Evolutionary conservation across 345 rosid genomes (phyloP).

Genomic region (Lumnitzera racemosa): DNA sequence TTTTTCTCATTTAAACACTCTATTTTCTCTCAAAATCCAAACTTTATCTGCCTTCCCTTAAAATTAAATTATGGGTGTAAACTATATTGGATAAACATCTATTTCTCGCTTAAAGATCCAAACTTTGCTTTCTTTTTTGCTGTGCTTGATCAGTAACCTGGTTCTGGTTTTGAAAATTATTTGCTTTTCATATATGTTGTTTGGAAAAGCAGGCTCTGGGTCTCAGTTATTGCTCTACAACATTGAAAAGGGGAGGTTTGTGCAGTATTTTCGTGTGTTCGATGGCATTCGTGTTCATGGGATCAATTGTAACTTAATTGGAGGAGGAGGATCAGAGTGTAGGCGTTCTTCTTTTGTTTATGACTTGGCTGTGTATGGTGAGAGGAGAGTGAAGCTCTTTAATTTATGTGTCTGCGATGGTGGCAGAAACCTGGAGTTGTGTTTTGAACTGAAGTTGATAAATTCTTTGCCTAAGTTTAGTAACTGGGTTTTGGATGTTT

Average conservation of each 20-base stretch:
- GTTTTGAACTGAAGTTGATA: slow-evolving; percentile 30
- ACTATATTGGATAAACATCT: too few species aligned
- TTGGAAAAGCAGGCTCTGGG: slow-evolving; percentile 54
- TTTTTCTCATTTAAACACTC: too few species aligned
- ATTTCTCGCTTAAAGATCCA: too few species aligned
- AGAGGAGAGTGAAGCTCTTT: slow-evolving; percentile 69
- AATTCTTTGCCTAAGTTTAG: slow-evolving; percentile 63
- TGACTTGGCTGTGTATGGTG: slow-evolving; percentile 53
- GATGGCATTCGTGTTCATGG: slow-evolving; percentile 89
- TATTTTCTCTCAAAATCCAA: too few species aligned
- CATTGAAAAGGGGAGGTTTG: slow-evolving; percentile 37
- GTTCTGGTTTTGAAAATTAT: background rate
- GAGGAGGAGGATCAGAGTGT: slow-evolving; percentile 8
- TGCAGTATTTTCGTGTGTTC: slow-evolving; percentile 66
- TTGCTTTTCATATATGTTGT: background rate
- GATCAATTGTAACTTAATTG: slow-evolving; percentile 26
- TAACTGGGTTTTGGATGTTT: slow-evolving; percentile 75
- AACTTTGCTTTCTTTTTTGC: too few species aligned
- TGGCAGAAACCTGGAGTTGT: slow-evolving; percentile 12
- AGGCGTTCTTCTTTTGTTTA: slow-evolving; percentile 15
- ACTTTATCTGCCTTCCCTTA: too few species aligned
- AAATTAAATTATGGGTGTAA: too few species aligned
- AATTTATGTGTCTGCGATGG: slow-evolving; percentile 19
- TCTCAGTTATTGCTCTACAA: slow-evolving; percentile 62
- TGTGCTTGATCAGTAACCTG: background rate